Evolutionary conservation across 495 filamentous ascomycete genomes (phyloP).

Genomic region (Peziza echinospora): DNA sequence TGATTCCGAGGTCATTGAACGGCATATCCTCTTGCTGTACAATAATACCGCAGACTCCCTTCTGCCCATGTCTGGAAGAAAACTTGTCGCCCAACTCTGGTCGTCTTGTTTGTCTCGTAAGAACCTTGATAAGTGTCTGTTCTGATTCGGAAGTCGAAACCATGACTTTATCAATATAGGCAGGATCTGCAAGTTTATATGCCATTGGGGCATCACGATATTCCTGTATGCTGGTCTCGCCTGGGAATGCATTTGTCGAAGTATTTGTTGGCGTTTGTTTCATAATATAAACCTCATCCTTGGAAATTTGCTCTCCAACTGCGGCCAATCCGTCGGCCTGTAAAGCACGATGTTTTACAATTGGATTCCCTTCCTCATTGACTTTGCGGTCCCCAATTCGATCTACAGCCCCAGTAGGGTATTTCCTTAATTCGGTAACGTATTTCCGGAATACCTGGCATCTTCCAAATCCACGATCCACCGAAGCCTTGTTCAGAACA

Average conservation of each 20-base stretch:
- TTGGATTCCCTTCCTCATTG: conserved; percentile 23
- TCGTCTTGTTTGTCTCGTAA: conserved; percentile 75
- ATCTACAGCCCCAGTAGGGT: conserved; percentile 60
- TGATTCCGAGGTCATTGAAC: conserved; percentile 74
- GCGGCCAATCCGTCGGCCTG: conserved; percentile 63
- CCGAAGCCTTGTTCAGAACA: conserved; percentile 85
- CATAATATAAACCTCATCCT: conserved; percentile 67
- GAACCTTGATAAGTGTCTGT: conserved; percentile 63
- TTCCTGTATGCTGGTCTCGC: conserved; percentile 18
- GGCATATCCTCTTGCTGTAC: conserved; percentile 92
- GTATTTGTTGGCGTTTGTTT: conserved; percentile 63
- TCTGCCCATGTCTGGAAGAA: conserved; percentile 96
- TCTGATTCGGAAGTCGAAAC: conserved; percentile 67
- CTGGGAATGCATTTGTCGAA: conserved; percentile 27
- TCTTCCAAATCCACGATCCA: conserved; percentile 81
- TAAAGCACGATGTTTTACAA: conserved; percentile 51
- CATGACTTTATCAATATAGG: conserved; percentile 88
- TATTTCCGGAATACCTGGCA: conserved; percentile 93
- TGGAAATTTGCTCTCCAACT: conserved; percentile 51
- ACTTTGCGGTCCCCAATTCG: conserved; percentile 38
- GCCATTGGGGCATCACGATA: conserved; percentile 48
- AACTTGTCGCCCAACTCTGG: conserved; percentile 97
- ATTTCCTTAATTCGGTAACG: conserved; percentile 50
- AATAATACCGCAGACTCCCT: conserved; percentile 92
- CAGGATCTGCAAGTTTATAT: conserved; percentile 65